Base-by-base conservation (phyloP, 2,329 filamentous ascomycete genomes). In the Cladophialophora carrionii region DNA sequence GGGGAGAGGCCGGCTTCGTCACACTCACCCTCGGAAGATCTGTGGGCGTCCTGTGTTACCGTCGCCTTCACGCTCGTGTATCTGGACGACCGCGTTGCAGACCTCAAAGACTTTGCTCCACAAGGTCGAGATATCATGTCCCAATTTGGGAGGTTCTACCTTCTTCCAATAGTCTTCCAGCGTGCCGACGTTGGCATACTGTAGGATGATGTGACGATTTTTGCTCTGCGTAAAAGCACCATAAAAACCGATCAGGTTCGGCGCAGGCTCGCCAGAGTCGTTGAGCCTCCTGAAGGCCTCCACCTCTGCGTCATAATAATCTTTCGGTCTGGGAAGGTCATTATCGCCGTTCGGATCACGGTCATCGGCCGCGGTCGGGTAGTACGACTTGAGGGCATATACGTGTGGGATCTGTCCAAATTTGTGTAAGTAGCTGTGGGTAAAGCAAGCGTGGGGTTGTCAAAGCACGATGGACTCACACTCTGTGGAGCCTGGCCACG, bases 181-280 rank as follows among this genome's bases (percentile, higher is more conserved):
- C 3, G 71, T 73, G 1, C 76, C 75, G 22, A 70, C 61, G 43
- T 77, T 72, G 2, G 76, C 76, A 68, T 72, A 76, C 64, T 78
- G 76, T 3, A 79, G 70, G 6, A 78, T 57, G 4, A 78, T 70
- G 63, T 77, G 74, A 63, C 54, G 74, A 3, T 64, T 68, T 20
- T 72, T 65, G 9, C 68, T 64, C 49, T 75, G 72, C 14, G 61
- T 71, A 24, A 68, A 64, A 32, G 24, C 32, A 10, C 65, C 65
- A 34, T 68, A 61, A 46, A 62, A 65, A 6, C 59, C 58, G 12
- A 68, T 58, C n/a, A 68, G 46, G 46, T 63, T 64, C n/a, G 46
- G 37, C 34, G 32, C 41, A 8, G 20, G 62, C 5, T 29, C 54
- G 22, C 34, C 56, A 22, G 51, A 55, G 26, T 43, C 26, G 34